These are phyloP conservation scores for Phalaenopsis hybrid DNA, from an alignment of 116 monocot genomes.

Conservation along the genomic window DNA sequence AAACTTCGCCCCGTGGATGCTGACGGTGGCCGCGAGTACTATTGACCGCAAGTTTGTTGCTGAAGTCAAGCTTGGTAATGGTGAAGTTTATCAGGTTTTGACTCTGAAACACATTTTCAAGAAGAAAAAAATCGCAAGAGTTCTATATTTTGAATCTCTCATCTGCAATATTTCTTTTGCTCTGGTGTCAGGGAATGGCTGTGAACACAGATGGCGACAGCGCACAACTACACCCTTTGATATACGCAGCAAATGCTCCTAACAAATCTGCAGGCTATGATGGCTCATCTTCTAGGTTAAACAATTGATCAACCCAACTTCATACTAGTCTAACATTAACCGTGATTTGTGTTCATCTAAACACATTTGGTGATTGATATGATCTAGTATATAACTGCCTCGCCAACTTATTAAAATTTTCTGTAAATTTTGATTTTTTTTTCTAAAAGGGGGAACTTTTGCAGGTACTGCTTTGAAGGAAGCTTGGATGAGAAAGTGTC, in stretches of 20 bases:
- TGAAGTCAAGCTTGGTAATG: constrained; percentile 10
- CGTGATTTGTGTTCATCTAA: no score
- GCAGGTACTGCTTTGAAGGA: not conserved
- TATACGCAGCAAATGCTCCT: constrained; percentile 7
- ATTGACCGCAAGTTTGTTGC: constrained; percentile 12
- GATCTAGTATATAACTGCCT: no score
- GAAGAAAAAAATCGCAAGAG: not conserved
- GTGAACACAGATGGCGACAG: constrained; percentile 10
- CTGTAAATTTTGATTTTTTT: no score
- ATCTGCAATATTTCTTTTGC: not conserved
- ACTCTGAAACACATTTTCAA: not conserved
- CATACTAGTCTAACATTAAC: no score
- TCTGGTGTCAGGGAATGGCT: constrained; percentile 16
- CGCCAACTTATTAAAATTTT: no score
- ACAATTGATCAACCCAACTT: not conserved
- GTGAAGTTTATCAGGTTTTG: not conserved
- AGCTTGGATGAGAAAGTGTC: not conserved
- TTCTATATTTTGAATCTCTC: not conserved
- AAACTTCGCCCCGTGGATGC: constrained; percentile 16
- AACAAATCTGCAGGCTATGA: not conserved
- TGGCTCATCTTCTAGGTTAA: not conserved
- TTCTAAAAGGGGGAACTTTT: not conserved
- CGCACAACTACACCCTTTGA: not conserved
- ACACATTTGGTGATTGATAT: no score
- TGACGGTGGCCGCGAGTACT: constrained; percentile 18